These are phyloP conservation scores for Cladosporium colombiae DNA, from an alignment of 2,329 filamentous ascomycete species.

Conservation along the genomic window DNA sequence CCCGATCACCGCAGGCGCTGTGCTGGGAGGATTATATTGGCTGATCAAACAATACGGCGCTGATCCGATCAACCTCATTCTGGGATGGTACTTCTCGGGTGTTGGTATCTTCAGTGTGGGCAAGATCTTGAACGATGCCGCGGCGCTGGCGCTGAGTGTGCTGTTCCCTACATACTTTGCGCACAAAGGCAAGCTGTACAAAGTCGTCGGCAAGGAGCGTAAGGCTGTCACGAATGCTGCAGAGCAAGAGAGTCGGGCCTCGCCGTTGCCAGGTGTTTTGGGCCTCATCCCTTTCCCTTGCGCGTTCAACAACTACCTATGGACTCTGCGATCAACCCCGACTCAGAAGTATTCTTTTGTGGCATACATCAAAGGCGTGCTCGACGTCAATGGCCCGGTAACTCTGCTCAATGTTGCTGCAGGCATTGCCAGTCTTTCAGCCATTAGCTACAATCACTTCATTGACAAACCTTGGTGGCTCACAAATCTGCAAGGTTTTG, in stretches of 20 bases:
- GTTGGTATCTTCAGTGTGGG: conserved; percentile 77
- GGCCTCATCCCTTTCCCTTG: conserved; percentile 49
- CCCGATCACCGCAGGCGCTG: conserved; percentile 72
- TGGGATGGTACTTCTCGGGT: conserved; percentile 79
- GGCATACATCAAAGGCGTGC: conserved; percentile 50
- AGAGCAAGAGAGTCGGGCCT: conserved; percentile 31
- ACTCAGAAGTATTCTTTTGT: conserved; percentile 55
- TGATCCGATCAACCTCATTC: conserved; percentile 74
- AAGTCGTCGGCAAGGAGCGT: conserved; percentile 40
- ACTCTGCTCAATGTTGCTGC: conserved; percentile 57
- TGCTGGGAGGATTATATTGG: conserved; percentile 77
- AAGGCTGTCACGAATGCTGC: conserved; percentile 31
- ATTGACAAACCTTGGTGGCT: conserved; percentile 66
- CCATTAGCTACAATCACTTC: conserved; percentile 65
- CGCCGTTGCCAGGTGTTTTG: conserved; percentile 56
- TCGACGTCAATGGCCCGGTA: conserved; percentile 52
- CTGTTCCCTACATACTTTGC: conserved; percentile 74
- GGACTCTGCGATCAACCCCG: conserved; percentile 51
- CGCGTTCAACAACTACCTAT: conserved; percentile 42
- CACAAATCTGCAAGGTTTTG: conserved; percentile 84
- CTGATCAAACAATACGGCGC: conserved; percentile 88
- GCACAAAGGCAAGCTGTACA: conserved; percentile 52
- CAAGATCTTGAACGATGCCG: conserved; percentile 69
- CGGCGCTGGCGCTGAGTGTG: conserved; percentile 65
- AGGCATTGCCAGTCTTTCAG: conserved; percentile 55